A percentile compares a stretch with the other conserved stretches of the same genome.
These are phyloP conservation scores for Xylaria polymorpha DNA, from an alignment of 2,329 filamentous ascomycete species.

Conservation along the genomic window DNA sequence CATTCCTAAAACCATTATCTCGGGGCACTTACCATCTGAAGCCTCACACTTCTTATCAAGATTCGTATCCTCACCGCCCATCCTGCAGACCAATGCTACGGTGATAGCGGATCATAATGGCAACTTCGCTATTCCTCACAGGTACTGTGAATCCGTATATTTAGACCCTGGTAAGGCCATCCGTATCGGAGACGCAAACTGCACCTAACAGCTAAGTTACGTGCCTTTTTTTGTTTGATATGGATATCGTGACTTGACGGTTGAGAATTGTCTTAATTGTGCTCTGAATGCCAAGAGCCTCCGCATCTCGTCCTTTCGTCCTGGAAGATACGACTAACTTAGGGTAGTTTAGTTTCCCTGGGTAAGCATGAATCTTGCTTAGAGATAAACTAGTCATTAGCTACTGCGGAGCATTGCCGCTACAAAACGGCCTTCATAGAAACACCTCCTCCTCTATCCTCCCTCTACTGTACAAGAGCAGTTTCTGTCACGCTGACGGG, in stretches of 20 bases:
- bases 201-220: neutral
- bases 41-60: conserved; percentile 13
- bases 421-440: neutral
- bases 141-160: conserved; percentile 8
- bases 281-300: neutral
- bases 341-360: neutral
- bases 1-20: neutral
- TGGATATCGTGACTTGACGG: neutral
- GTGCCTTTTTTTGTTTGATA: neutral
- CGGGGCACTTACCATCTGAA: conserved; percentile 12
- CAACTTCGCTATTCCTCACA: conserved; percentile 17
- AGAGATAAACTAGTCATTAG: neutral
- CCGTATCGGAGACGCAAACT: neutral
- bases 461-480: conserved; percentile 1
- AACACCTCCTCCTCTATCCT: conserved; percentile 16
- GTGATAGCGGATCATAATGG: conserved; percentile 30
- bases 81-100: conserved; percentile 25
- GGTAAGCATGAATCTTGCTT: neutral
- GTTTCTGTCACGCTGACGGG: conserved; percentile 36
- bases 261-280: neutral
- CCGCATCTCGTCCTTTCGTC: neutral
- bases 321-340: neutral
- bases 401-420: neutral
- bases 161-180: conserved; percentile 8
- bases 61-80: conserved; percentile 18